phyloP scores from a whole-genome alignment of 352 stramenopile genomes.

The Phytophthora quininea region DNA sequence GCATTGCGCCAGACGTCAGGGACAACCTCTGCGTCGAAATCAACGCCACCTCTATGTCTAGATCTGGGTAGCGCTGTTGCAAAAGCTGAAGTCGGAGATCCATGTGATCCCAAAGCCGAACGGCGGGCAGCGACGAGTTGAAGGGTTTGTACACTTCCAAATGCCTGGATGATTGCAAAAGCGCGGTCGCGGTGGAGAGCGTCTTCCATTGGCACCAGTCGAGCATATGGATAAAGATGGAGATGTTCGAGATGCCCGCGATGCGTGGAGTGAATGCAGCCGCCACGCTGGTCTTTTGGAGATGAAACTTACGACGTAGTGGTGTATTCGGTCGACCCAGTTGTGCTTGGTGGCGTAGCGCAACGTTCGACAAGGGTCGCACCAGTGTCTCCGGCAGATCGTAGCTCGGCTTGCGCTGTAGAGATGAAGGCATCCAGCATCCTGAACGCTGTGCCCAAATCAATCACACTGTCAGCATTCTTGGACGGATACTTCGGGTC shows the following conservation, averaged over 20 bases:
- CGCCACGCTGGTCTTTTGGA: constrained; percentile 20
- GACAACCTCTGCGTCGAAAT: constrained; percentile 26
- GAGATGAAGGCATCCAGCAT: constrained; percentile 44
- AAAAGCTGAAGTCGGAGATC: constrained; percentile 28
- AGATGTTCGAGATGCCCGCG: background rate
- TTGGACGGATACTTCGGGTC: constrained; percentile 1
- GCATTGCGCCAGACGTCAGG: constrained; percentile 14
- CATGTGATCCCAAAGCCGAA: constrained; percentile 43
- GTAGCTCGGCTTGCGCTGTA: background rate
- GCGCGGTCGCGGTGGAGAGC: constrained; percentile 10
- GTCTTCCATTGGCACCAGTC: background rate
- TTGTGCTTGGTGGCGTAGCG: constrained; percentile 38
- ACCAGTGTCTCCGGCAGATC: background rate
- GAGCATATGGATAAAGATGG: constrained; percentile 14
- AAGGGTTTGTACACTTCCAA: constrained; percentile 36
- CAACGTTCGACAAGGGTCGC: background rate
- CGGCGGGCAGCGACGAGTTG: constrained; percentile 5
- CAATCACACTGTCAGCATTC: constrained; percentile 19
- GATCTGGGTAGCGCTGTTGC: constrained; percentile 29
- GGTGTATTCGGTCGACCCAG: constrained; percentile 49
- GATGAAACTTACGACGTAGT: constrained; percentile 27
- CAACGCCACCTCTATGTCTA: constrained; percentile 35
- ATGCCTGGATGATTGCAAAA: constrained; percentile 37
- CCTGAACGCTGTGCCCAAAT: constrained; percentile 28
- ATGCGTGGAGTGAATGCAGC: constrained; percentile 27